Evolutionary conservation across 108 stramenopile species (phyloP), one percentile per base, ranked within the genome.

Genomic region (Pinguiococcus pyrenoidosus): DNA sequence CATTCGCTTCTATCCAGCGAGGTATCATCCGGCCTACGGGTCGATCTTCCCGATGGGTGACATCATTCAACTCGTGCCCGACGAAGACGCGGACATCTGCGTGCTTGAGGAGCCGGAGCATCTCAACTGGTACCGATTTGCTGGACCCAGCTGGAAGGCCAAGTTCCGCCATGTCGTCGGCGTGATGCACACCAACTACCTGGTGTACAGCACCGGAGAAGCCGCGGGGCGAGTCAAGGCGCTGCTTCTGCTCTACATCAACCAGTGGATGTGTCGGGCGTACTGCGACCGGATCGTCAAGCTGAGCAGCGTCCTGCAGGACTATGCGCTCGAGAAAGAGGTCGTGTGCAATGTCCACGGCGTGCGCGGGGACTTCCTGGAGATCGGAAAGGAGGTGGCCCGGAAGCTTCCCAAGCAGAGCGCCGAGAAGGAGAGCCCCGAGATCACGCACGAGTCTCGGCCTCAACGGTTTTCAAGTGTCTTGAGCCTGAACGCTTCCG

Each of bases 51-150:
- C 83, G n/a, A 73, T 78, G 43, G 87, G 78, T 9, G 91, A 92
- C 51, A 66, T 81, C 29, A 63, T 62, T 26, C 62, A 59, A 37
- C 62, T 58, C 20, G 75, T 87, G n/a, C 83, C 85, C 3, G 40
- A 59, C 8, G 78, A 85, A 3, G 64, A 80, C 38, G 85, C 84
- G 17, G 63, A 68, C 32, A 76, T 92, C 13, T 70, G 65, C 37
- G 83, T 87, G 52, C 55, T 89, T 54, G 87, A 89, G 69, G 91
- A 92, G 62, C 87, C 91, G 8, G 91, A 92, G 63, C 91, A 92
- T 69, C 44, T 92, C 40, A 92, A 87, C 69, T 92, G 85, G 85
- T 68, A 60, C 37, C 43, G 69, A 53, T 9, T 64, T 62, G 20
- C 67, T 60, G 35, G 66, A 0, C 17, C 22, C 6, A 17, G 59